Evolutionary conservation across 2,329 filamentous ascomycete genomes (phyloP).

Genomic region (Sphaerostilbella broomeana): DNA sequence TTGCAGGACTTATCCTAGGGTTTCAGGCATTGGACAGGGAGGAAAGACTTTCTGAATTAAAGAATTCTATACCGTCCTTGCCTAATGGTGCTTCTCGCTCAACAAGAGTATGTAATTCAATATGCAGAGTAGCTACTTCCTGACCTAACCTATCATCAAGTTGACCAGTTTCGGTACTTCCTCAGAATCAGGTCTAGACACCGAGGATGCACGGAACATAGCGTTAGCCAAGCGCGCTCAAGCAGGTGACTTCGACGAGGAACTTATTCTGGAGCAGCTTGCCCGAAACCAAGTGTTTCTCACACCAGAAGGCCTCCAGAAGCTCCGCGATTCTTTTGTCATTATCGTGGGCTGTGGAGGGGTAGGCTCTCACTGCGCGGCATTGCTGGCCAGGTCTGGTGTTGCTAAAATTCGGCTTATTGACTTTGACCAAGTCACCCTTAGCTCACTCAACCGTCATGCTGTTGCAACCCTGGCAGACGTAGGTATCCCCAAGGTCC

Average conservation of each 20-base stretch:
- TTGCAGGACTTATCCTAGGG: constrained; percentile 53
- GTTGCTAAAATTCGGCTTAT: constrained; percentile 82
- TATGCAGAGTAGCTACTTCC: too few species aligned
- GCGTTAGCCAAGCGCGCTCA: constrained; percentile 54
- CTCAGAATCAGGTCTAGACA: constrained; percentile 40
- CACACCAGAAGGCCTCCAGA: constrained; percentile 69
- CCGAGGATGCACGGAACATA: constrained; percentile 55
- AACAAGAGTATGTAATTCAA: constrained; percentile 18
- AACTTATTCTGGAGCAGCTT: constrained; percentile 88
- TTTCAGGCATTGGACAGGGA: constrained; percentile 54
- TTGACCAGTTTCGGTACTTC: constrained; percentile 56
- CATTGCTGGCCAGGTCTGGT: constrained; percentile 81
- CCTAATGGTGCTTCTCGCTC: constrained; percentile 16
- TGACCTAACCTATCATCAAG: constrained; percentile 29
- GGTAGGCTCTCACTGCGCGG: constrained; percentile 85
- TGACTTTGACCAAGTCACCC: constrained; percentile 95
- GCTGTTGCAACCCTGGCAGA: constrained; percentile 90
- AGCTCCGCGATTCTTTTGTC: constrained; percentile 75
- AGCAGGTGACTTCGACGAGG: constrained; percentile 60
- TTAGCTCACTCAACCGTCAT: constrained; percentile 92
- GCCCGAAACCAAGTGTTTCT: constrained; percentile 91
- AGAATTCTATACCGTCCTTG: constrained; percentile 49
- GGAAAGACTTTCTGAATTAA: constrained; percentile 49
- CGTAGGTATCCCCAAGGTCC: constrained; percentile 87
- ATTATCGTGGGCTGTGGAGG: constrained; percentile 90